Evolutionary conservation across 257 asterid species (phyloP).

Genomic region (Handroanthus guayacan): DNA sequence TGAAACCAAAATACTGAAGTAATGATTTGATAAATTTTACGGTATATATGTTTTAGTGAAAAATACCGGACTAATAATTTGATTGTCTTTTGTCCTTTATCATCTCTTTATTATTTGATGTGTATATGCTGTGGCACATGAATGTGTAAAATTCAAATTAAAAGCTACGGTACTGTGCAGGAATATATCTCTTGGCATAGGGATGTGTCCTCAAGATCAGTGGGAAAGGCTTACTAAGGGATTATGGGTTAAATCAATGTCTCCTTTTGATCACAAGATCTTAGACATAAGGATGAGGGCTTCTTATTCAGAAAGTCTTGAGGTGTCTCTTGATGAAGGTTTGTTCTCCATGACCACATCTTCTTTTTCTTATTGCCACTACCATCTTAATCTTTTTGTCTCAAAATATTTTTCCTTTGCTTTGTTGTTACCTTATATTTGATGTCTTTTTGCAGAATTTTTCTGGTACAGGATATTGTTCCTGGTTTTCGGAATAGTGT

Average conservation of each 20-base stretch:
- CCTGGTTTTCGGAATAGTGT: conserved; percentile 66
- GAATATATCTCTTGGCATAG: conserved; percentile 76
- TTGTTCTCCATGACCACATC: conserved; percentile 34
- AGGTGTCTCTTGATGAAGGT: conserved; percentile 90
- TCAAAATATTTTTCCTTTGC: conserved; percentile 7
- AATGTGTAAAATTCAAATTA: conserved; percentile 24
- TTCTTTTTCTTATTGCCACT: background rate
- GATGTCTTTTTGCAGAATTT: conserved; percentile 63
- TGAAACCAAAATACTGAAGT: background rate
- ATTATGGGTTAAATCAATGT: conserved; percentile 77
- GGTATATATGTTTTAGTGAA: background rate
- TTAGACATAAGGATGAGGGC: conserved; percentile 71
- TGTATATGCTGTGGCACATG: conserved; percentile 11
- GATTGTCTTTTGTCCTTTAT: conserved; percentile 2
- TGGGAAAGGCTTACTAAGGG: conserved; percentile 84
- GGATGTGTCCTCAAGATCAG: conserved; percentile 79
- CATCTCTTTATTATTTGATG: background rate
- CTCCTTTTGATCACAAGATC: conserved; percentile 85
- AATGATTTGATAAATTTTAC: background rate
- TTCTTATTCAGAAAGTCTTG: conserved; percentile 59
- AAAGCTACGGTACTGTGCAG: conserved; percentile 47
- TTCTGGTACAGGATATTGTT: conserved; percentile 64
- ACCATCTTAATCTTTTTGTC: conserved; percentile 4
- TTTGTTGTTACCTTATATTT: conserved; percentile 19
- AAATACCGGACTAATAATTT: conserved; percentile 21